phyloP scores from a whole-genome alignment of 768 basidiomycete genomes.

The Phylloporus sp. region DNA sequence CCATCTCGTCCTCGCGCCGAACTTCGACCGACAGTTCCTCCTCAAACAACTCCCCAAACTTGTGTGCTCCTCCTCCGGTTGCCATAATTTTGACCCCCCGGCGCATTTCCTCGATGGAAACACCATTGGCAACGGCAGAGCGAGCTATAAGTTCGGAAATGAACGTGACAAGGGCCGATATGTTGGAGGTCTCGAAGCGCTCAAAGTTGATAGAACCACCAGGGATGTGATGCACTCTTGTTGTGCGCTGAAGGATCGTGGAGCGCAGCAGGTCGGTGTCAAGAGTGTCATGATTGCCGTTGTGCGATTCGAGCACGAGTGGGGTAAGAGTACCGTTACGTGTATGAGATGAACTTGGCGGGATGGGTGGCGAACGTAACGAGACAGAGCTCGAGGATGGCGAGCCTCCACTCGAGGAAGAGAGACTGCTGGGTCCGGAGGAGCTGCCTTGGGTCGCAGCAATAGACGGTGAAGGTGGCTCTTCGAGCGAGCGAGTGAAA shows the following conservation, averaged over 20 bases:
- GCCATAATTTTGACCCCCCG: conserved; percentile 94
- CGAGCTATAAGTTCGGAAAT: conserved; percentile 81
- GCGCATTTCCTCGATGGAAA: conserved; percentile 87
- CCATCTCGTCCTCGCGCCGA: conserved; percentile 95
- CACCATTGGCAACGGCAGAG: conserved; percentile 80
- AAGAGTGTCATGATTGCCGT: conserved; percentile 24
- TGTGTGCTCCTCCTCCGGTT: conserved; percentile 95
- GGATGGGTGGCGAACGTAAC: conserved; percentile 21
- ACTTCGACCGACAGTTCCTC: conserved; percentile 79
- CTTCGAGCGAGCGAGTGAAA: conserved; percentile 90
- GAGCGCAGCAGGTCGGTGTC: conserved; percentile 49
- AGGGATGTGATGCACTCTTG: conserved; percentile 66
- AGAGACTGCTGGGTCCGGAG: conserved; percentile 41
- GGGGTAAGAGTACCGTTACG: conserved; percentile 80
- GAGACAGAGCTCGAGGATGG: conserved; percentile 9
- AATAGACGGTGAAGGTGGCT: conserved; percentile 71
- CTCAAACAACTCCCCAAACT: conserved; percentile 81
- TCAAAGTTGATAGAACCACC: conserved; percentile 98
- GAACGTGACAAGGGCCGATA: conserved; percentile 79
- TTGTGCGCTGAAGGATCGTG: conserved; percentile 62
- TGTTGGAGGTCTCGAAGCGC: conserved; percentile 90
- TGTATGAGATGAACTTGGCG: conserved; percentile 30
- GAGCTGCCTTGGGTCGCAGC: conserved; percentile 56
- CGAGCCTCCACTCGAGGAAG: conserved; percentile 33
- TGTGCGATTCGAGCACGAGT: conserved; percentile 57